Evolutionary conservation across 2,329 filamentous ascomycete genomes (phyloP), one percentile per base, ranked within the genome.

Genomic region (Xylariaceae sp.): DNA sequence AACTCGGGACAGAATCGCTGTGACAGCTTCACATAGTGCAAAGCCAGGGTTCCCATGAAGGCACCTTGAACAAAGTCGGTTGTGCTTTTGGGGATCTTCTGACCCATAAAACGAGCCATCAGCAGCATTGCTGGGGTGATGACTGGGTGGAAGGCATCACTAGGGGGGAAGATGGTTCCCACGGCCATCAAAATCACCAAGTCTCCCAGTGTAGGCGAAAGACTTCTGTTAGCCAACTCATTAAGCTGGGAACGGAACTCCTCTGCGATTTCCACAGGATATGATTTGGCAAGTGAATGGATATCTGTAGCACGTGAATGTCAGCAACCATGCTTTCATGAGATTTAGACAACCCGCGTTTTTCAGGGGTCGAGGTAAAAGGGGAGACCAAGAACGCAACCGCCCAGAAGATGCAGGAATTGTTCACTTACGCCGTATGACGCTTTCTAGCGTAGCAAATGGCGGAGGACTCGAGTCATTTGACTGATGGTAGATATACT

Each of bases 131-230:
- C 89, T 1, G 94, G 94, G 1, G 94, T 99, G 47, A 91, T 88
- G 41, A 97, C 90, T 67, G 94, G 88, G 69, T 99, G 94, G 74
- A 97, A 99, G 75, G 97, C 92, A 74, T 99, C 94, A 0, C 92
- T 97, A 0, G 94, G 96, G 3, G 94, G 92, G 69, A 96, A 99
- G 56, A 95, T 89, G 1, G 86, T 86, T 47, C 88, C 86, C 61
- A 97, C 84, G 0, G 90, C 92, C 0, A 90, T 92, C 41, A 99
- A 77, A n/a, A 96, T 76, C 18, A 92, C 76, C 17, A 99, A 76
- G 68, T 99, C 92, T 15, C 90, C 90, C 66, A 72, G 82, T 69
- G 73, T 82, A 67, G 80, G 84, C 6, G 76, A 73, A 41, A 86
- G 73, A 3, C 81, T 77, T 41, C 84, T 77, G 37, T 72, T 68